Evolutionary conservation across 345 rosid genomes (phyloP).

Genomic region (Linum tenue): DNA sequence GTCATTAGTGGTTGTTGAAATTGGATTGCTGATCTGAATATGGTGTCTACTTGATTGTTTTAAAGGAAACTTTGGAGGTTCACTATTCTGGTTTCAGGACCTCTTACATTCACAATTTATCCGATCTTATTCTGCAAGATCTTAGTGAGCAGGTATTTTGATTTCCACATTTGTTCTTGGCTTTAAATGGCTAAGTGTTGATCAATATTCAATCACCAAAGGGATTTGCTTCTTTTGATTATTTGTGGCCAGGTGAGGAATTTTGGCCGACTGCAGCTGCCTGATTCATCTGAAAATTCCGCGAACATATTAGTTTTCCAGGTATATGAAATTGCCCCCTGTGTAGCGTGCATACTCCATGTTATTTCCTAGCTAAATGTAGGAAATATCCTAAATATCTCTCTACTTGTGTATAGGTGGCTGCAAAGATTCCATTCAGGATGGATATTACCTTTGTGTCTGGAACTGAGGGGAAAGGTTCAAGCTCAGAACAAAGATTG

Average conservation of each 20-base stretch:
- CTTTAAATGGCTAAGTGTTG: slow-evolving; percentile 7
- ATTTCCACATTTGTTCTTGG: background rate
- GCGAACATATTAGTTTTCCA: slow-evolving; percentile 69
- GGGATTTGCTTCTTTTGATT: background rate
- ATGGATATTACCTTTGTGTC: slow-evolving; percentile 67
- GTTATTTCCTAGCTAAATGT: slow-evolving; percentile 10
- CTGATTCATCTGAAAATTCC: slow-evolving; percentile 49
- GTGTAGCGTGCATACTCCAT: background rate
- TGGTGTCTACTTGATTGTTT: slow-evolving; percentile 16
- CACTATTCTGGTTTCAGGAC: slow-evolving; percentile 82
- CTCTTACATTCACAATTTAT: slow-evolving; percentile 71
- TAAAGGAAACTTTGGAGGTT: slow-evolving; percentile 50
- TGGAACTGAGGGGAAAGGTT: slow-evolving; percentile 33
- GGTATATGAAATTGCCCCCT: slow-evolving; percentile 29
- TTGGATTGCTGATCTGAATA: slow-evolving; percentile 17
- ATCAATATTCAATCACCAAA: background rate
- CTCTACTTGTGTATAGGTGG: slow-evolving; percentile 38
- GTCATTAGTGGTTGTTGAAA: background rate
- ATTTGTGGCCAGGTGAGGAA: slow-evolving; percentile 31
- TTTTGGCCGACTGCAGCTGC: slow-evolving; percentile 45
- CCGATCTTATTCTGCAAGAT: slow-evolving; percentile 60
- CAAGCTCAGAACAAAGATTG: slow-evolving; percentile 48
- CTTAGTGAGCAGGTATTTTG: slow-evolving; percentile 50
- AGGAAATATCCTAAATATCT: slow-evolving; percentile 10
- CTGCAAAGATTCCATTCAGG: slow-evolving; percentile 51